Conservation (phyloP, 2,329 filamentous ascomycete genomes). For the Sporothrix schenckii region DNA sequence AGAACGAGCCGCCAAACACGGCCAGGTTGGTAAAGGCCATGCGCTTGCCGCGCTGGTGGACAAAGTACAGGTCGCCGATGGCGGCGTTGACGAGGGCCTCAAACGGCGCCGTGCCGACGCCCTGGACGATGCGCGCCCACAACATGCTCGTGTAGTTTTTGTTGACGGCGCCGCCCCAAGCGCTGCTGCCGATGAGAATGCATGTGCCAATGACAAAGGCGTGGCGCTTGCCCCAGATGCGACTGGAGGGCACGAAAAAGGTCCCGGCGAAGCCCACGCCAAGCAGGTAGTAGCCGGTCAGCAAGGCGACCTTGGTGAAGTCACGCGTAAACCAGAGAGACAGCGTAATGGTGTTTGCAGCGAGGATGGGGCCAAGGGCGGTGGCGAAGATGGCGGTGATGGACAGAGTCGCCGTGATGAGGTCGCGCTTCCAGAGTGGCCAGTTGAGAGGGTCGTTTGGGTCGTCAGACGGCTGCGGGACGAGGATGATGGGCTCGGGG, state of each 20-base stretch:
- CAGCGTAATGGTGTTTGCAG: constrained; percentile 82
- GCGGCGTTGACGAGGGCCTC: constrained; percentile 87
- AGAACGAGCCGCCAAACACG: constrained; percentile 60
- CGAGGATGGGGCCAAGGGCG: constrained; percentile 81
- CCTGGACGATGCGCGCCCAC: constrained; percentile 81
- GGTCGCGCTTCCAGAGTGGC: constrained; percentile 82
- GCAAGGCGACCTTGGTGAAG: constrained; percentile 76
- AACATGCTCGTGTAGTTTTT: constrained; percentile 72
- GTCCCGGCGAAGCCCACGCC: constrained; percentile 81
- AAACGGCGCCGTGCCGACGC: constrained; percentile 83
- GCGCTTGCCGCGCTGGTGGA: constrained; percentile 79
- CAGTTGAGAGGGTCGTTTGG: constrained; percentile 86
- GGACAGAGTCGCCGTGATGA: constrained; percentile 77
- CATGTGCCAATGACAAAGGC: constrained; percentile 77
- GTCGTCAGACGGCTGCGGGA: constrained; percentile 85
- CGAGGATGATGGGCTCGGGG: constrained; percentile 70
- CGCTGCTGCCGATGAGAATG: constrained; percentile 71
- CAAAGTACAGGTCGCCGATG: constrained; percentile 87
- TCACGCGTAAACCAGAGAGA: constrained; percentile 64
- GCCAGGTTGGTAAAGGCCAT: constrained; percentile 76
- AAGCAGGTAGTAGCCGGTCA: constrained; percentile 86
- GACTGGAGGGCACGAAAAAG: constrained; percentile 82
- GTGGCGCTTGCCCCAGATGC: constrained; percentile 92
- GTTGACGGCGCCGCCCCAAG: constrained; percentile 74
- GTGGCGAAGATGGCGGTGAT: constrained; percentile 81